Evolutionary conservation across 768 basidiomycete genomes (phyloP).

Genomic region (Phaeotremella skinneri): DNA sequence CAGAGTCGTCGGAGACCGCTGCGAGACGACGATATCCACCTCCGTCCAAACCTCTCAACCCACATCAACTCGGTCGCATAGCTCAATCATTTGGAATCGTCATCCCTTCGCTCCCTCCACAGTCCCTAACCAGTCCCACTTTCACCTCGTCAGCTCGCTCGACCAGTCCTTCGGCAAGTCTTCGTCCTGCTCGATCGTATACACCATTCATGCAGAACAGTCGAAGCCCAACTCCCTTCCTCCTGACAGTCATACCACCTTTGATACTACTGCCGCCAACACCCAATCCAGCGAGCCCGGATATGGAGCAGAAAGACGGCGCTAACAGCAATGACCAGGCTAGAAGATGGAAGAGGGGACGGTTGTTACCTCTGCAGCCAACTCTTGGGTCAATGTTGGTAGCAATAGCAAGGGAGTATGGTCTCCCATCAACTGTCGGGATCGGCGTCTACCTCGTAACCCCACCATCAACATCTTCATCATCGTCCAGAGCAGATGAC

Average conservation of each 20-base stretch:
- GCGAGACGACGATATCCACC: constrained; percentile 28
- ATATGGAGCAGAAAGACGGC: neutral
- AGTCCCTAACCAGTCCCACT: constrained; percentile 11
- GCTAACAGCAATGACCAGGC: constrained; percentile 4
- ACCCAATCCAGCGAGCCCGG: constrained; percentile 8
- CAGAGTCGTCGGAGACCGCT: neutral
- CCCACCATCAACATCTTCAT: constrained; percentile 35
- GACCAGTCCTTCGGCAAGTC: constrained; percentile 4
- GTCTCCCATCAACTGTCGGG: constrained; percentile 79
- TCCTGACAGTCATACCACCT: constrained; percentile 45
- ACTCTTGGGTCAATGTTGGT: constrained; percentile 76
- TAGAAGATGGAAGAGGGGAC: constrained; percentile 64
- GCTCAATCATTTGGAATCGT: constrained; percentile 47
- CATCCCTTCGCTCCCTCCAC: constrained; percentile 34
- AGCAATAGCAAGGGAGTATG: constrained; percentile 90
- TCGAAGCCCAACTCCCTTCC: constrained; percentile 6
- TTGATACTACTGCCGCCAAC: constrained; percentile 20
- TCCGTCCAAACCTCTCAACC: constrained; percentile 35
- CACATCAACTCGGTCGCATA: constrained; percentile 41
- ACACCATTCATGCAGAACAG: constrained; percentile 3
- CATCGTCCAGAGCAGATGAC: constrained; percentile 18
- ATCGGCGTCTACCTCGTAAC: constrained; percentile 76
- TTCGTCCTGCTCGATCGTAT: neutral
- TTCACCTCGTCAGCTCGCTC: constrained; percentile 7
- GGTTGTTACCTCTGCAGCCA: constrained; percentile 79